Evolutionary conservation across 1,284 basidiomycete species (phyloP).

Genomic region (Leccinum huronense): DNA sequence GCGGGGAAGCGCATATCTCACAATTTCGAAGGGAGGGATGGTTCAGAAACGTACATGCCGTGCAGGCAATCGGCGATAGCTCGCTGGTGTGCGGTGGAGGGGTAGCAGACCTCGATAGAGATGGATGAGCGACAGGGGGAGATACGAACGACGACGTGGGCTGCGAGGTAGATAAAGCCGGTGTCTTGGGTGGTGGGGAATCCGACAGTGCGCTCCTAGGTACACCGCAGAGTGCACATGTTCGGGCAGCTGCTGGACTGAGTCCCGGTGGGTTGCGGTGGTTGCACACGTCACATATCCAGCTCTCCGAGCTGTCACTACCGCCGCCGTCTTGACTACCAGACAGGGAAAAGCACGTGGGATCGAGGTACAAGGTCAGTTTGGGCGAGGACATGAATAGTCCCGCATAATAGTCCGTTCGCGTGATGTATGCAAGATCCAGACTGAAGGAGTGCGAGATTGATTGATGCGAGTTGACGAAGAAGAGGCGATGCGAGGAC

Average conservation of each 20-base stretch:
- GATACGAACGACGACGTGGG: constrained; percentile 38
- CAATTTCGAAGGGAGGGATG: constrained; percentile 73
- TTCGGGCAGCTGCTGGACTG: constrained; percentile 55
- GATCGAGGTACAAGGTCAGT: constrained; percentile 71
- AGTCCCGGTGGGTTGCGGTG: constrained; percentile 74
- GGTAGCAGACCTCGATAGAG: constrained; percentile 19
- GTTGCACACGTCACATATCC: constrained; percentile 87
- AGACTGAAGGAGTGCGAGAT: constrained; percentile 56
- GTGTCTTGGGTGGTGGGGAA: constrained; percentile 29
- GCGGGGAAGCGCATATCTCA: constrained; percentile 83
- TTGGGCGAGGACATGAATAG: constrained; percentile 91
- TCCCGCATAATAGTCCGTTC: constrained; percentile 90
- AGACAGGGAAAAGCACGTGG: constrained; percentile 28
- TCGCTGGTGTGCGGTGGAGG: constrained; percentile 20
- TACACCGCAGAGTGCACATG: constrained; percentile 77
- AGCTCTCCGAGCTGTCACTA: constrained; percentile 48
- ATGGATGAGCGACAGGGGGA: constrained; percentile 29
- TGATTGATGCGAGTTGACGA: constrained; percentile 61
- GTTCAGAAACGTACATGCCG: constrained; percentile 92
- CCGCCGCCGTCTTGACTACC: constrained; percentile 22
- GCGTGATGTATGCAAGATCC: constrained; percentile 65
- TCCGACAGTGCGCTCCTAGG: constrained; percentile 49
- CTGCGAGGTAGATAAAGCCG: constrained; percentile 40
- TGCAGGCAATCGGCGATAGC: constrained; percentile 55
- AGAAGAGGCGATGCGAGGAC: constrained; percentile 85